These are phyloP conservation scores for Telopea speciosissima DNA, from an alignment of 177 flowering plant species.

Conservation along the genomic window DNA sequence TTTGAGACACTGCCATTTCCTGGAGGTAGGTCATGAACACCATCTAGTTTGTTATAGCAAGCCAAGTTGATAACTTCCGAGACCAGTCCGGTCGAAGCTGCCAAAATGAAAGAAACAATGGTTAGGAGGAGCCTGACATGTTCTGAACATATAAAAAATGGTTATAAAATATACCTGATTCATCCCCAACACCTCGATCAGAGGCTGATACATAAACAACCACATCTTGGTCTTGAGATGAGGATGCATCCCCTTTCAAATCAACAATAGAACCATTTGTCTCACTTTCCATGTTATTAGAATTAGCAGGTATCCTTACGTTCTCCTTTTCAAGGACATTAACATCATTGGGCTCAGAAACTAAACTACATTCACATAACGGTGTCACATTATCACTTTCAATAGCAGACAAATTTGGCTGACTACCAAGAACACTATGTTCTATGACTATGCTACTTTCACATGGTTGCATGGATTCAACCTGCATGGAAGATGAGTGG, in stretches of 20 bases:
- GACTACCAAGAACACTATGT: constrained; percentile 6
- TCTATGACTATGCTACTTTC: constrained; percentile 6
- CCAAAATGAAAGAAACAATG: neutral
- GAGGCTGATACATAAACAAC: constrained; percentile 9
- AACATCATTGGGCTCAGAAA: constrained; percentile 14
- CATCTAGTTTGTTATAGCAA: constrained; percentile 10
- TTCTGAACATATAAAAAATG: neutral
- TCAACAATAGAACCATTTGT: constrained; percentile 11
- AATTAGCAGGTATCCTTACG: constrained; percentile 11
- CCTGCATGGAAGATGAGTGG: constrained; percentile 11
- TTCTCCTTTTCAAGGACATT: constrained; percentile 21
- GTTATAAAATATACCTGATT: constrained; percentile 21
- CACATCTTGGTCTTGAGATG: constrained; percentile 11
- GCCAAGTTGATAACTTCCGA: constrained; percentile 6
- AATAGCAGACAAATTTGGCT: constrained; percentile 2
- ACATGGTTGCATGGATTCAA: constrained; percentile 16
- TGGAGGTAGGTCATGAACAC: constrained; percentile 10
- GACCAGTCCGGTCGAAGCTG: constrained; percentile 12
- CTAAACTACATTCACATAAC: constrained; percentile 11
- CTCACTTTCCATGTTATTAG: constrained; percentile 17
- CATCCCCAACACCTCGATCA: constrained; percentile 10
- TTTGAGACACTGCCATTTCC: constrained; percentile 9
- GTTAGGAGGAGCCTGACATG: neutral
- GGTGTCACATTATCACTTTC: constrained; percentile 16
- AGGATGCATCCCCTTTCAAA: constrained; percentile 17